These are phyloP conservation scores for Phytophthora kernoviae DNA, from an alignment of 352 stramenopile species.

Conservation along the genomic window DNA sequence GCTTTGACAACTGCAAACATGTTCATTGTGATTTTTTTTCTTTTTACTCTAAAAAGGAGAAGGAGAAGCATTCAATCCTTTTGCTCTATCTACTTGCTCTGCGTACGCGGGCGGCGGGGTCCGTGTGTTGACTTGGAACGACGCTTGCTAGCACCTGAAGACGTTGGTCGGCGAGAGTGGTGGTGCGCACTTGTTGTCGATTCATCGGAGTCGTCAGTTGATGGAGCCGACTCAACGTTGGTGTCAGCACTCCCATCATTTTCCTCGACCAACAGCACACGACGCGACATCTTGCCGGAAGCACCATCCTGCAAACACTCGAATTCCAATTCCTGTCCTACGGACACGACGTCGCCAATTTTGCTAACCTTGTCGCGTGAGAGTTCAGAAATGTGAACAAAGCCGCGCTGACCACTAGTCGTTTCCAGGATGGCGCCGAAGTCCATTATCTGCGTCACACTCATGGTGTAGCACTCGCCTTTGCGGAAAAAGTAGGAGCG, in stretches of 20 bases:
- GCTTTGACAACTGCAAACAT: not conserved
- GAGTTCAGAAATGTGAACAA: conserved; percentile 97
- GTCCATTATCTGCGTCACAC: conserved; percentile 94
- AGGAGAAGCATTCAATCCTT: conserved; percentile 7
- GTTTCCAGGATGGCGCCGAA: conserved; percentile 94
- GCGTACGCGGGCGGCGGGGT: conserved; percentile 30
- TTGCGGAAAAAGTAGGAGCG: conserved; percentile 77
- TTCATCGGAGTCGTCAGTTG: conserved; percentile 4
- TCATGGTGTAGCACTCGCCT: conserved; percentile 91
- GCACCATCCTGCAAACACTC: conserved; percentile 78
- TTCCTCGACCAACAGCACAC: conserved; percentile 44
- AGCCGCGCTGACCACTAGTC: conserved; percentile 82
- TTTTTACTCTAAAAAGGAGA: conserved; percentile 25
- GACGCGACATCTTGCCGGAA: conserved; percentile 85
- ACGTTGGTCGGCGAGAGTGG: conserved; percentile 35
- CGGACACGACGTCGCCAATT: conserved; percentile 63
- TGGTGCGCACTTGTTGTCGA: conserved; percentile 20
- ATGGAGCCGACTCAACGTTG: conserved; percentile 4
- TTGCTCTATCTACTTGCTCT: conserved; percentile 33
- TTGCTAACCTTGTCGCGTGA: conserved; percentile 62
- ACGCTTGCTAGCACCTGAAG: conserved; percentile 30
- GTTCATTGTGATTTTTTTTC: conserved; percentile 21
- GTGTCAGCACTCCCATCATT: conserved; percentile 9
- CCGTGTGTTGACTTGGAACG: conserved; percentile 26
- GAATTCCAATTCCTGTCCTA: conserved; percentile 81